Base-by-base conservation (phyloP, 352 stramenopile genomes). In the Globisporangium cylindrosporum region DNA sequence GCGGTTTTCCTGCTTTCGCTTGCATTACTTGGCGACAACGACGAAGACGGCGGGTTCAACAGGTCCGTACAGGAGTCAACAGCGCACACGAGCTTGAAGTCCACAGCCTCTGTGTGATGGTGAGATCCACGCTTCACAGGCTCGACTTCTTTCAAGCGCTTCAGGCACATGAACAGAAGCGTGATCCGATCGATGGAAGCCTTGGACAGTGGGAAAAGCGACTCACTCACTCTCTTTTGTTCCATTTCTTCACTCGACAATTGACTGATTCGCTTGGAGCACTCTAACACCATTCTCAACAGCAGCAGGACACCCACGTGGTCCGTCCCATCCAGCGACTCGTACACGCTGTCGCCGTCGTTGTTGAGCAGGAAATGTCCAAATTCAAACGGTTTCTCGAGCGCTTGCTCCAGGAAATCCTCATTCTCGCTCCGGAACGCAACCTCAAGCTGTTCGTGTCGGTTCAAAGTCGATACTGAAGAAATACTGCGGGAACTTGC, bases 101-200 rank as follows among this genome's bases (percentile, higher is more conserved):
- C 76, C 25, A 80, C 59, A 0, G 56, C 15, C 2, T 73, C 57
- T 0, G 64, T 53, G 10, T 68, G 59, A 29, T 8, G 32, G 25
- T 4, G 15, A 1, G 27, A 38, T 1, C 25, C 41, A 43, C 41
- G 41, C 0, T 66, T 22, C 0, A 72, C 63, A 34, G 74, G 67
- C 0, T 60, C 68, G 12, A 88, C 68, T 4, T 92, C 82, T 62
- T 88, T 92, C 2, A 92, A 59, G 2, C 87, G 86, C 63, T 94
- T 94, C 32, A 92, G 61, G 38, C 86, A 94, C 84, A 92, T 83
- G 59, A 94, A 92, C 22, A 94, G 56, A 5, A 94, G 67, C 4
- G 82, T 88, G 18, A 89, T 70, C 27, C 83, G 82, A 62, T 92
- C 81, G 15, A 56, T 80, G 12, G 76, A 77, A 15, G 68, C 59